A percentile compares a stretch with the other conserved stretches of the same genome.
Conservation (phyloP, 495 filamentous ascomycete genomes). For the Aspergillus cristatus region DNA sequence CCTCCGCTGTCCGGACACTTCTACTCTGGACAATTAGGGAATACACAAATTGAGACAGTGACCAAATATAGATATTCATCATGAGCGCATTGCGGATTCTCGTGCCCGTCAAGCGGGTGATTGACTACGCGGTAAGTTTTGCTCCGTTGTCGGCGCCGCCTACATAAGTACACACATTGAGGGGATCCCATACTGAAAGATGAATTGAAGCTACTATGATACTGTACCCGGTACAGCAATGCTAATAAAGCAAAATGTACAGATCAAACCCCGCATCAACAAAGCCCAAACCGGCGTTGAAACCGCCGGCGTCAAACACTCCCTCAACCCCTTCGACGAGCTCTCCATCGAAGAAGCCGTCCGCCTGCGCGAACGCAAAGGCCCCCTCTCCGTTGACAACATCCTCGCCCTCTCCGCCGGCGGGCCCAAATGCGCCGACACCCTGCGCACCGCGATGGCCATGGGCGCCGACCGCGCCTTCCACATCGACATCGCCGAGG, state of each 20-base stretch:
- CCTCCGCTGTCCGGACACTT: too few species aligned
- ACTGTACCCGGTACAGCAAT: too few species aligned
- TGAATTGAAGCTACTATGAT: too few species aligned
- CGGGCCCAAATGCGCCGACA: constrained; percentile 74
- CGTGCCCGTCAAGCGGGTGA: constrained; percentile 94
- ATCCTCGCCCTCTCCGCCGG: constrained; percentile 86
- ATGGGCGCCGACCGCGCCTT: constrained; percentile 94
- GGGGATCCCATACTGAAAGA: constrained; percentile 2
- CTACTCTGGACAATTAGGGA: too few species aligned
- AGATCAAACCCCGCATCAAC: constrained; percentile 99
- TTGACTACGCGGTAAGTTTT: constrained; percentile 88
- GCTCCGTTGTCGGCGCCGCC: constrained; percentile 17
- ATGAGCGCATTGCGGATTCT: constrained; percentile 83
- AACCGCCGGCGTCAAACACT: constrained; percentile 87
- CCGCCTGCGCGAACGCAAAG: constrained; percentile 76
- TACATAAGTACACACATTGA: too few species aligned
- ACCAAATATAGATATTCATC: too few species aligned
- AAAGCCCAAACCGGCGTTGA: constrained; percentile 89
- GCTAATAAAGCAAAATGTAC: constrained; percentile 1
- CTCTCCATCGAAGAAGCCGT: constrained; percentile 94
- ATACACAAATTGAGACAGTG: too few species aligned
- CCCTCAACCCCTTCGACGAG: constrained; percentile 98
- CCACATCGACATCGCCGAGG: constrained; percentile 56
- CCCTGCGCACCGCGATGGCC: constrained; percentile 91
- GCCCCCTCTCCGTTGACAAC: constrained; percentile 56